A percentile compares a stretch with the other conserved stretches of the same genome.
These are phyloP conservation scores for Nothopassalora personata DNA, from an alignment of 2,329 filamentous ascomycete species.

Conservation along the genomic window DNA sequence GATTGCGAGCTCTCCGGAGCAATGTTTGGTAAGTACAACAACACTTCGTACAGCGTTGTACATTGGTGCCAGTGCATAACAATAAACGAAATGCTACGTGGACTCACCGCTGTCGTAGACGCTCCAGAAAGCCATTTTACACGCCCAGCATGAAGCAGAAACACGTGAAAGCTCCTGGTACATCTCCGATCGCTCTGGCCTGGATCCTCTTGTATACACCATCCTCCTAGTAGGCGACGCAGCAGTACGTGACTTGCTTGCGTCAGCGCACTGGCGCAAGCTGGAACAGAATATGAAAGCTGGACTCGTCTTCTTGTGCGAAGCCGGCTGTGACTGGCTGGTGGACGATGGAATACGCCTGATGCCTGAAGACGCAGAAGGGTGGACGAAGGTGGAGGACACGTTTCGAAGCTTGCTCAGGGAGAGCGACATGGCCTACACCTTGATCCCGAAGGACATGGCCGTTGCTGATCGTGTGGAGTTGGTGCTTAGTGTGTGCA, in stretches of 20 bases:
- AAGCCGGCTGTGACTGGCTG: not conserved
- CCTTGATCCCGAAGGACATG: not conserved
- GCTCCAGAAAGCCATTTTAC: too few relatives aligned
- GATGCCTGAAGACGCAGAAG: not conserved
- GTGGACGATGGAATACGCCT: not conserved
- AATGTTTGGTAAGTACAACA: too few relatives aligned
- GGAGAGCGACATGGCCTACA: not conserved
- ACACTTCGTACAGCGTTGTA: too few relatives aligned
- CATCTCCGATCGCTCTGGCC: not conserved
- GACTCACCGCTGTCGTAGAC: too few relatives aligned
- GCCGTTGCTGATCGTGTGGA: not conserved
- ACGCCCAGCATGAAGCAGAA: too few relatives aligned
- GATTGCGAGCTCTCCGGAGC: too few relatives aligned
- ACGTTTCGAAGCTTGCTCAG: not conserved
- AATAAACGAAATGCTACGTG: too few relatives aligned
- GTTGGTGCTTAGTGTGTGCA: not conserved
- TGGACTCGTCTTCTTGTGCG: not conserved
- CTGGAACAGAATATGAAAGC: conserved; percentile 1
- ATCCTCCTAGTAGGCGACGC: not conserved
- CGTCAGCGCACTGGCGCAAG: not conserved
- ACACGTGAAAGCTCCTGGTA: too few relatives aligned
- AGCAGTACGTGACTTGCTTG: not conserved
- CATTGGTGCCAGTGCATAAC: too few relatives aligned
- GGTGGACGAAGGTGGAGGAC: not conserved
- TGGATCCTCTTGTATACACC: not conserved